phyloP scores from a whole-genome alignment of 306 rosid genomes.

The Urtica urens region DNA sequence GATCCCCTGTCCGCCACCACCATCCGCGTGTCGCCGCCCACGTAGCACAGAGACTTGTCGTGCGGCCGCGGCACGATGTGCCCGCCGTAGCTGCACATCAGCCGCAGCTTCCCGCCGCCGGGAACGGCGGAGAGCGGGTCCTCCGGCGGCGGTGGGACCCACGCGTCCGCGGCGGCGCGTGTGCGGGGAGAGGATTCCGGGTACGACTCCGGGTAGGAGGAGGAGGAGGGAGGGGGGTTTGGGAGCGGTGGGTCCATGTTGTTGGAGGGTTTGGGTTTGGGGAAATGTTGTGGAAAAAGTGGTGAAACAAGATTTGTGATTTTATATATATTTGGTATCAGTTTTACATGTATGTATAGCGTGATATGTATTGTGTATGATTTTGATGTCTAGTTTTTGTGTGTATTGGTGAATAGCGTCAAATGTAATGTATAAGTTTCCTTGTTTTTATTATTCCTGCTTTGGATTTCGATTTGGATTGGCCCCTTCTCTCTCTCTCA shows the following conservation, averaged over 20 bases:
- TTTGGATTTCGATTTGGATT: no score
- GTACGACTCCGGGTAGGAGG: constrained; percentile 33
- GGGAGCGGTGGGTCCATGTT: constrained; percentile 7
- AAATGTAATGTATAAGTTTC: no score
- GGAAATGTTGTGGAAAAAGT: constrained; percentile 14
- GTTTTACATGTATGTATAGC: not conserved
- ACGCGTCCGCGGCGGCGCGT: constrained; percentile 42
- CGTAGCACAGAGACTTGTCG: constrained; percentile 74
- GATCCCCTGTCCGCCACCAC: constrained; percentile 62
- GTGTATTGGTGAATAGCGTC: not conserved
- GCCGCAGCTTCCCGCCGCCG: constrained; percentile 72
- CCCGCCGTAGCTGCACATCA: constrained; percentile 98
- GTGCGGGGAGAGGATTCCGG: constrained; percentile 62
- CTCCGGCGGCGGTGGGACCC: constrained; percentile 36
- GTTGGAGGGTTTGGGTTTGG: constrained; percentile 12
- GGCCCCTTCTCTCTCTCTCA: no score
- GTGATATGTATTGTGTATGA: not conserved
- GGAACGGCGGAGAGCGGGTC: constrained; percentile 48
- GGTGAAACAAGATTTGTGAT: not conserved
- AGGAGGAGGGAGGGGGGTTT: constrained; percentile 6
- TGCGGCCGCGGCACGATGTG: constrained; percentile 95
- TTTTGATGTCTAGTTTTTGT: not conserved
- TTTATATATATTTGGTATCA: constrained; percentile 2
- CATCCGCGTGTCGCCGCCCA: constrained; percentile 90
- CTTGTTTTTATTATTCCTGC: no score